Conservation (phyloP, 169 alveolate species). For the Plasmodium cynomolgi region DNA sequence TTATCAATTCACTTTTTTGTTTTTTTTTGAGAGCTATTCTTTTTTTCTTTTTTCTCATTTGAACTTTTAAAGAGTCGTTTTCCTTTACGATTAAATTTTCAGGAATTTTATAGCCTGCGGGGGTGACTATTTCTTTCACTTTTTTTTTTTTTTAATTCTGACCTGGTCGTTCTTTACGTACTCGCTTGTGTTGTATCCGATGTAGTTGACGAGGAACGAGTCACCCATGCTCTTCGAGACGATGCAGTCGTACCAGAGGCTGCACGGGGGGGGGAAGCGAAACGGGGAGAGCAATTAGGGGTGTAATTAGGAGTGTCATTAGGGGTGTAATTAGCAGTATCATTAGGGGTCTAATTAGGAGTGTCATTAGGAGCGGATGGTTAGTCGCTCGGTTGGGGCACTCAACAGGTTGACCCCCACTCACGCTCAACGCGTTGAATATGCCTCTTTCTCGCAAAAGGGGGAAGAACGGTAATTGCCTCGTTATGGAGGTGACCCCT, state of each 20-base stretch:
- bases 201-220: slow-evolving; percentile 81
- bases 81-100: slow-evolving; percentile 83
- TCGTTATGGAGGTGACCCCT: background rate
- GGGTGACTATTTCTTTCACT: slow-evolving; percentile 82
- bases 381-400: background rate
- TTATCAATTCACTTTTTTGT: slow-evolving; percentile 81
- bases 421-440: background rate
- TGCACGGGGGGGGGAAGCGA: background rate
- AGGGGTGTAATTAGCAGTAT: no score
- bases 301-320: background rate
- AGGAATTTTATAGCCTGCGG: slow-evolving; percentile 85
- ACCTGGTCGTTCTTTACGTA: slow-evolving; percentile 81
- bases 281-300: background rate
- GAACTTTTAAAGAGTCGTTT: slow-evolving; percentile 80
- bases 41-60: slow-evolving; percentile 81
- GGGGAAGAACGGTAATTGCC: background rate
- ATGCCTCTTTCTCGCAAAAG: background rate
- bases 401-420: background rate
- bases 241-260: slow-evolving; percentile 85
- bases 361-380: background rate
- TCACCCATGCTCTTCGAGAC: slow-evolving; percentile 78
- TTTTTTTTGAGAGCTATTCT: slow-evolving; percentile 83
- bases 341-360: background rate
- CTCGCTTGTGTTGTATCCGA: slow-evolving; percentile 84
- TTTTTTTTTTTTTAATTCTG: slow-evolving; percentile 61